Conservation (phyloP, 306 rosid genomes). For the Purshia tridentata region DNA sequence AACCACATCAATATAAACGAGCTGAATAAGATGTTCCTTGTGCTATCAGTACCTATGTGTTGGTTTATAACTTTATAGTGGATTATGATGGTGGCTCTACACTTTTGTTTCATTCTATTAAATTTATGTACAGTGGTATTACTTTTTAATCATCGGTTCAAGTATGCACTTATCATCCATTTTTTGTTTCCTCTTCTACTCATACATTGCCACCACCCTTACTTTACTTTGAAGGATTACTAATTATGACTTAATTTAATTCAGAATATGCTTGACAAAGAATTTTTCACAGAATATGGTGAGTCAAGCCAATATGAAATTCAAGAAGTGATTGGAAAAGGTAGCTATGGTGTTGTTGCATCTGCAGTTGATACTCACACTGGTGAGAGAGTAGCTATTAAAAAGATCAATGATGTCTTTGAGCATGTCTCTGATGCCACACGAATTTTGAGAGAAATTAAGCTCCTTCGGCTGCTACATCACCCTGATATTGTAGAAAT, state of each 20-base stretch:
- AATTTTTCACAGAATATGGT: constrained; percentile 70
- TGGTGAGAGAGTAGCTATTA: constrained; percentile 66
- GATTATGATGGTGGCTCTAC: not conserved
- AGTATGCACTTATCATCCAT: not conserved
- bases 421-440: constrained; percentile 69
- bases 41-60: not conserved
- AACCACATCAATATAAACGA: too few species aligned
- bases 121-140: not conserved
- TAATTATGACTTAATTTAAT: constrained; percentile 26
- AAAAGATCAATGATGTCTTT: constrained; percentile 62
- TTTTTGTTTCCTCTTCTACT: too few species aligned
- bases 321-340: constrained; percentile 62
- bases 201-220: not conserved
- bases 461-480: constrained; percentile 62
- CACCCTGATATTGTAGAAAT: constrained; percentile 72
- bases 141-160: not conserved
- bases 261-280: constrained; percentile 65
- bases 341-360: constrained; percentile 77
- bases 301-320: constrained; percentile 69
- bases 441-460: constrained; percentile 59
- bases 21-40: not conserved
- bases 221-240: constrained; percentile 15
- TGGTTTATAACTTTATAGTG: not conserved
- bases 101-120: not conserved
- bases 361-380: constrained; percentile 65